Conservation (phyloP, 1,139 yeast genomes). For the Saccharomyces hybrid region DNA sequence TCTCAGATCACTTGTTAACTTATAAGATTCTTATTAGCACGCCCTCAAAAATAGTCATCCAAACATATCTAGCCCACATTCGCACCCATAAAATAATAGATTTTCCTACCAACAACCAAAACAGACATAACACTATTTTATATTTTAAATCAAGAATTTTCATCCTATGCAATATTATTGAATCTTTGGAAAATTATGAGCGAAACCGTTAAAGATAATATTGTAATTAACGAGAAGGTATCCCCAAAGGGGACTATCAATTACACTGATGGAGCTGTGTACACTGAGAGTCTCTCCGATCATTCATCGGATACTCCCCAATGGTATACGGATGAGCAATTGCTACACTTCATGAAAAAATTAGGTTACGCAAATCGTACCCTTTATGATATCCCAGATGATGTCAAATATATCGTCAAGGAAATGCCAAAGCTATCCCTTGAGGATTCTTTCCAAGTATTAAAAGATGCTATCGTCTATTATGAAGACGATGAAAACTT, state of each 20-base stretch:
- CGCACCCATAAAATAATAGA: no score
- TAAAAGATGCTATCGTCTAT: slow-evolving; percentile 36
- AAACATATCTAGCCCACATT: not conserved
- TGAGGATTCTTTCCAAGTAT: slow-evolving; percentile 38
- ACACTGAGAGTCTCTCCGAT: not conserved
- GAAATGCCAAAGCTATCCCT: slow-evolving; percentile 35
- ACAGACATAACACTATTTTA: no score
- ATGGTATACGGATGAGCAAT: slow-evolving; percentile 2
- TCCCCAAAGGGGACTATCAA: not conserved
- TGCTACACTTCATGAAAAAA: slow-evolving; percentile 8
- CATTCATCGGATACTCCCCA: not conserved
- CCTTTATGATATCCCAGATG: slow-evolving; percentile 12
- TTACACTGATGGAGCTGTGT: not conserved
- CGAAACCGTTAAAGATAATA: not conserved
- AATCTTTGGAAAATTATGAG: not conserved
- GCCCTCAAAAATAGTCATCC: not conserved
- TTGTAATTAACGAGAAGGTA: not conserved
- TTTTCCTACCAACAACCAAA: not conserved
- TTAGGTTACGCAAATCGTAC: slow-evolving; percentile 27
- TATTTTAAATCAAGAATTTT: no score
- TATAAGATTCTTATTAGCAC: not conserved
- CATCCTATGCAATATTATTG: not conserved
- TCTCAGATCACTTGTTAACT: not conserved
- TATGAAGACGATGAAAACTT: slow-evolving; percentile 47
- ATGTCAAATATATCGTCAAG: slow-evolving; percentile 36